Percentiles rank a stretch among this genome's conserved stretches.
phyloP scores from a whole-genome alignment of 768 basidiomycete species.

The Hebeloma cylindrosporum region DNA sequence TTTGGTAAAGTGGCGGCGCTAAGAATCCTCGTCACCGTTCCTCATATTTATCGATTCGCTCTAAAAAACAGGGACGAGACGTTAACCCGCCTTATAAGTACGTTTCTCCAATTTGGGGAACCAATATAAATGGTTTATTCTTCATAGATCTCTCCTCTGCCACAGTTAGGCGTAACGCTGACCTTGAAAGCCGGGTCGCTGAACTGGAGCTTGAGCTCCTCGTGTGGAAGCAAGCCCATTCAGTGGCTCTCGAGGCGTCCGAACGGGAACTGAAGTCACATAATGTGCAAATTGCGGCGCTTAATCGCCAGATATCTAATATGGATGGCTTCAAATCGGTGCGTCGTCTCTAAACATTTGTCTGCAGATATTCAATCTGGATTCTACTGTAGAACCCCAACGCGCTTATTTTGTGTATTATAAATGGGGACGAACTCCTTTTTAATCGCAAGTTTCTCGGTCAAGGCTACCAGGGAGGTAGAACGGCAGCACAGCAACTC shows the following conservation, averaged over 20 bases:
- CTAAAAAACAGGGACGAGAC: constrained; percentile 60
- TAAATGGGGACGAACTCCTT: constrained; percentile 71
- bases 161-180: constrained; percentile 62
- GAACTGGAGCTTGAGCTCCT: constrained; percentile 70
- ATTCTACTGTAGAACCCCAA: constrained; percentile 48
- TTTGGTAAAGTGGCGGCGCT: constrained; percentile 52
- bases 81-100: constrained; percentile 61
- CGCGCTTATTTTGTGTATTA: constrained; percentile 70
- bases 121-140: constrained; percentile 8
- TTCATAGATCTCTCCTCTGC: constrained; percentile 57
- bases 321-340: constrained; percentile 53
- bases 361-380: background rate
- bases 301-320: constrained; percentile 63
- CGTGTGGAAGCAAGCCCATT: constrained; percentile 72
- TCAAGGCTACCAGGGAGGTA: constrained; percentile 68
- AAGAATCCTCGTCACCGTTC: constrained; percentile 7
- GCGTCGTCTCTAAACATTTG: constrained; percentile 16
- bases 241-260: constrained; percentile 57
- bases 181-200: constrained; percentile 61
- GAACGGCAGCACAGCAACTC: constrained; percentile 59
- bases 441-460: constrained; percentile 59
- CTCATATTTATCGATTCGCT: constrained; percentile 11
- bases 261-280: constrained; percentile 65
- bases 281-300: constrained; percentile 63
- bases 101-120: constrained; percentile 10